A percentile compares a stretch with the other conserved stretches of the same genome.
These are phyloP conservation scores for Xylaria sp. DNA, from an alignment of 2,329 filamentous ascomycete genomes.

Conservation along the genomic window DNA sequence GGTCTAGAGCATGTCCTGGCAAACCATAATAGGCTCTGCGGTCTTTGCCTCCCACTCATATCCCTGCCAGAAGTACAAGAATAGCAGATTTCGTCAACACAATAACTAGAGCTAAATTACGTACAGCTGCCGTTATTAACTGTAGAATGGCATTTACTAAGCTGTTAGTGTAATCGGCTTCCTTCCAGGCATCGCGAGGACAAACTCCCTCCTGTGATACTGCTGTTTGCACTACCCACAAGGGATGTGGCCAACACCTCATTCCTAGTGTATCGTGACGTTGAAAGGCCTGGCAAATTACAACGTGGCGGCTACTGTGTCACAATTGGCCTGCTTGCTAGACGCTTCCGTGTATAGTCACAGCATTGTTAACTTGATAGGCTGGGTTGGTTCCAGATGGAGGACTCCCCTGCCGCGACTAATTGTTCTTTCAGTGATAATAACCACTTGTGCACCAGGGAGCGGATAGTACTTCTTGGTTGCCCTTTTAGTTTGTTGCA, in stretches of 20 bases:
- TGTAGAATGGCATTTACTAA: too few relatives aligned
- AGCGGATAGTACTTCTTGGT: background rate
- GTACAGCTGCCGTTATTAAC: too few relatives aligned
- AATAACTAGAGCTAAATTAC: too few relatives aligned
- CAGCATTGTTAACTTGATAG: background rate
- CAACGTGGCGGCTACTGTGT: background rate
- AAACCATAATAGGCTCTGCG: too few relatives aligned
- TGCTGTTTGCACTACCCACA: background rate
- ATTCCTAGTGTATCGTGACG: background rate
- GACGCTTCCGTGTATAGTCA: background rate
- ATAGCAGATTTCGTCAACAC: too few relatives aligned
- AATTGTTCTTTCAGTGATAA: background rate
- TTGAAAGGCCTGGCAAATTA: background rate
- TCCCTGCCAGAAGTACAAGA: too few relatives aligned
- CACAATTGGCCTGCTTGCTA: background rate
- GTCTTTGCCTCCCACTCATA: too few relatives aligned
- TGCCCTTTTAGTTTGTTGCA: background rate
- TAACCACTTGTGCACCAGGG: background rate
- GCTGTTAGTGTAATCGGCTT: too few relatives aligned
- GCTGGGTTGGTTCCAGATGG: background rate
- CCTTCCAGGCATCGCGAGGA: too few relatives aligned
- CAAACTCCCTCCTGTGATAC: too few relatives aligned
- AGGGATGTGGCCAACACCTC: background rate
- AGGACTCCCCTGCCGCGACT: background rate
- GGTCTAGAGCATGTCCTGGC: background rate